Percentiles rank a stretch among this genome's conserved stretches.
phyloP scores from a whole-genome alignment of 2,329 filamentous ascomycete genomes.

The Claviceps capensis region DNA sequence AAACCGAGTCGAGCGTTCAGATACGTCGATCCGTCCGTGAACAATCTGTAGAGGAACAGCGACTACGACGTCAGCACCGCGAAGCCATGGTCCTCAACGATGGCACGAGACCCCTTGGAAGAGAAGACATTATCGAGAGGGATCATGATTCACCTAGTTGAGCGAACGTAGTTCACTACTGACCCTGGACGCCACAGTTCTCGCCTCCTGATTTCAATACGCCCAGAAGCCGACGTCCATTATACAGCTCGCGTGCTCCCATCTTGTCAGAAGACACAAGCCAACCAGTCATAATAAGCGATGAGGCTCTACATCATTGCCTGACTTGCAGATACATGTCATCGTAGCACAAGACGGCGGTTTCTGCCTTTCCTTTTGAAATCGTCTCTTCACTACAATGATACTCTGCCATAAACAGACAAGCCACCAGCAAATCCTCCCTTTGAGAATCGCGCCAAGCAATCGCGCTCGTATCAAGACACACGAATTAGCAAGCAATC shows the following conservation, averaged over 20 bases:
- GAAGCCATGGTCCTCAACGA: conserved; percentile 89
- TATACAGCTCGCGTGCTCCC: neutral
- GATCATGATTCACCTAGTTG: conserved; percentile 29
- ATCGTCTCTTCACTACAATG: neutral
- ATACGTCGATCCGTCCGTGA: conserved; percentile 25
- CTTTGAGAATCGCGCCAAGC: neutral
- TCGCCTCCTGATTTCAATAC: neutral
- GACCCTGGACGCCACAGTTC: neutral
- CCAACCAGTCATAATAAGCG: neutral
- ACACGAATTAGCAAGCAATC: neutral
- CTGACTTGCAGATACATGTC: neutral
- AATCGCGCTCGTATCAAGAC: neutral
- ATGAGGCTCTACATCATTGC: neutral
- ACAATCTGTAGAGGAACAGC: conserved; percentile 52
- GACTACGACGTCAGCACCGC: conserved; percentile 59
- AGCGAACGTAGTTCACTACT: neutral
- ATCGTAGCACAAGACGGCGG: neutral
- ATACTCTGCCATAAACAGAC: neutral
- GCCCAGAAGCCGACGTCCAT: neutral
- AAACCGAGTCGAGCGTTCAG: conserved; percentile 14
- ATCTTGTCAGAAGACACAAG: neutral
- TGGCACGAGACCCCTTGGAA: conserved; percentile 59
- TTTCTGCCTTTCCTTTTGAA: neutral
- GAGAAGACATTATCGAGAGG: conserved; percentile 66
- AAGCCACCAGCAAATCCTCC: neutral